Evolutionary conservation across 2,329 filamentous ascomycete genomes (phyloP), one percentile per base, ranked within the genome.

Genomic region (Dactylellina parvicollis): DNA sequence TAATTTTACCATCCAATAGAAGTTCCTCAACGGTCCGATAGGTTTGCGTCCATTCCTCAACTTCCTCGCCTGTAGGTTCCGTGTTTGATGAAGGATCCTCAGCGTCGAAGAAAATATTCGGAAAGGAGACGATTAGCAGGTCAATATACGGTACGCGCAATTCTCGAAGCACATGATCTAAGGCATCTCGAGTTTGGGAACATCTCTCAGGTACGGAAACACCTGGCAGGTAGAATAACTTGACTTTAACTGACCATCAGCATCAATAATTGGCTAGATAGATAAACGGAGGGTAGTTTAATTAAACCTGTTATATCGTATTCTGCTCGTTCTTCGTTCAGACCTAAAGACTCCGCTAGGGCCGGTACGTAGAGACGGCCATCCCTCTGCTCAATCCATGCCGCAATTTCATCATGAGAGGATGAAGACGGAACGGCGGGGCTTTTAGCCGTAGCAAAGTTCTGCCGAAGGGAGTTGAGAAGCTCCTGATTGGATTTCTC

Each of bases 401-500:
- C 59, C 66, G 79, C 80, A 3, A 59, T 28, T 40, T 34, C 74
- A 71, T 75, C 76, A 8, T 22, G 78, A 78, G 71, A 80, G 80
- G 76, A 79, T 75, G 77, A 82, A 81, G 74, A 80, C 72, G 28
- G 76, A 70, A 52, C 79, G 72, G 76, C 75, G 77, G 78, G 77
- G 73, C 75, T 77, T 62, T 75, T 78, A 50, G 74, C 79, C 61
- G 75, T 78, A 34, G 79, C 81, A 56, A 98, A 92, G 81, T 94
- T 96, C 79, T 89, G 88, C 77, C 91, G 90, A 16, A 99, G 86
- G 2, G 92, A 92, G 79, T 92, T 93, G 76, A 92, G 90, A 77
- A 99, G 87, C 82, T 99, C 95, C 77, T 93, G 89, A 80, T 98
- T 98, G 61, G 94, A 97, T 80, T 93, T 92, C 79, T 89, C 89